Evolutionary conservation across 2,329 filamentous ascomycete genomes (phyloP).

Genomic region (Waltergamsia citrina): DNA sequence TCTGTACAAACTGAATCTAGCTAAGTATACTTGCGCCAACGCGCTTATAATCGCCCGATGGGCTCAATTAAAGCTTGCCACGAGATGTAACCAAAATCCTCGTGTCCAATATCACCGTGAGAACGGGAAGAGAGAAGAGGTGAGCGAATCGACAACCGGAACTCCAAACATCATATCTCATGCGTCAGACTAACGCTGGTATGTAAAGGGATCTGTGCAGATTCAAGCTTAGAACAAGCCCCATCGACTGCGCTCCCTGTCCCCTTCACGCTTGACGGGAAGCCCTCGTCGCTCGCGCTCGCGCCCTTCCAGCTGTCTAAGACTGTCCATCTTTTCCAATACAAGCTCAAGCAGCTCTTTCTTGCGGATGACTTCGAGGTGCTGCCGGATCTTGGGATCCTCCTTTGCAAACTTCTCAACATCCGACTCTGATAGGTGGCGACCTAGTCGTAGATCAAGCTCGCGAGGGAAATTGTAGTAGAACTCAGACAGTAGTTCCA

Average conservation of each 20-base stretch:
- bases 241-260: conserved; percentile 37
- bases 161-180: conserved; percentile 6
- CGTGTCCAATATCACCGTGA: too few relatives aligned
- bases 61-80: too few relatives aligned
- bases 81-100: not conserved
- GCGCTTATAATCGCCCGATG: too few relatives aligned
- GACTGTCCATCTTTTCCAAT: conserved; percentile 87
- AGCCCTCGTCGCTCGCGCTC: conserved; percentile 34
- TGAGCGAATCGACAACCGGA: conserved; percentile 1
- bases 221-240: conserved; percentile 32
- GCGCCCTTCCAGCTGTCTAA: conserved; percentile 73
- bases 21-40: too few relatives aligned
- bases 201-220: not conserved
- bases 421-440: conserved; percentile 67
- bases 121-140: not conserved
- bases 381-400: conserved; percentile 79
- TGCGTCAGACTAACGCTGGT: not conserved
- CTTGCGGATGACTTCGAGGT: conserved; percentile 83
- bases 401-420: conserved; percentile 88
- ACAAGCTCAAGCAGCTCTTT: conserved; percentile 93
- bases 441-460: conserved; percentile 76
- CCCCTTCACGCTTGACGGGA: conserved; percentile 15
- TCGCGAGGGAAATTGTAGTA: conserved; percentile 96
- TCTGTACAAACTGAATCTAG: conserved; percentile 4
- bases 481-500: conserved; percentile 92